These are phyloP conservation scores for Ampelocalamus luodianensis DNA, from an alignment of 176 grass and related monocot species.

Conservation along the genomic window DNA sequence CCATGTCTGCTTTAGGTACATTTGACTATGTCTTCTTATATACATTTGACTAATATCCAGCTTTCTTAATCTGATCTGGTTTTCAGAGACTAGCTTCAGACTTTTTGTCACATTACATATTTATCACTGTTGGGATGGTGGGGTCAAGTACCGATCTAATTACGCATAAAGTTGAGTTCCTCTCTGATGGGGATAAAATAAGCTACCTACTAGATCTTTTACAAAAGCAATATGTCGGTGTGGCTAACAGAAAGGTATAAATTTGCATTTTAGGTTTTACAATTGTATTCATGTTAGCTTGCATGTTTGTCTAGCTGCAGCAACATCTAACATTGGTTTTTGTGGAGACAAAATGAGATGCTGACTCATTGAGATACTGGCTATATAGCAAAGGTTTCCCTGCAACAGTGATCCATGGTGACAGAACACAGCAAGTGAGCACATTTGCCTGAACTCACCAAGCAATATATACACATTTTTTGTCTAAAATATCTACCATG, in stretches of 20 bases:
- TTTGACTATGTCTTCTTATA: not conserved
- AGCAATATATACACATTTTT: too few relatives aligned
- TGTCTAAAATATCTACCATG: too few relatives aligned
- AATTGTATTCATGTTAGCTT: not conserved
- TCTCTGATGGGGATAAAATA: conserved; percentile 70
- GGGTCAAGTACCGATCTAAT: conserved; percentile 90
- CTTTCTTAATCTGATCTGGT: conserved; percentile 2
- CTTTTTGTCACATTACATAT: conserved; percentile 84
- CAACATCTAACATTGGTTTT: too few relatives aligned
- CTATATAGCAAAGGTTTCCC: too few relatives aligned
- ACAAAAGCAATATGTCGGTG: conserved; percentile 40
- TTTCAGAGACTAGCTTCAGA: conserved; percentile 69
- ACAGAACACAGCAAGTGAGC: too few relatives aligned
- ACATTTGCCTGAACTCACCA: too few relatives aligned
- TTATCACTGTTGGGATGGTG: conserved; percentile 74
- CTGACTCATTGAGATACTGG: too few relatives aligned
- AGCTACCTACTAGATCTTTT: conserved; percentile 63
- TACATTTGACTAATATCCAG: conserved; percentile 7
- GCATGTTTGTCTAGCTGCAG: too few relatives aligned
- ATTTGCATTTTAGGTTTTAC: not conserved
- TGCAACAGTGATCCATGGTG: too few relatives aligned
- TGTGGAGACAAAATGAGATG: too few relatives aligned
- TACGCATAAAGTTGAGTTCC: conserved; percentile 76
- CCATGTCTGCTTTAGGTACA: not conserved
- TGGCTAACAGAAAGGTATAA: conserved; percentile 57